phyloP scores from a whole-genome alignment of 257 asterid genomes.

The Perilla frutescens region DNA sequence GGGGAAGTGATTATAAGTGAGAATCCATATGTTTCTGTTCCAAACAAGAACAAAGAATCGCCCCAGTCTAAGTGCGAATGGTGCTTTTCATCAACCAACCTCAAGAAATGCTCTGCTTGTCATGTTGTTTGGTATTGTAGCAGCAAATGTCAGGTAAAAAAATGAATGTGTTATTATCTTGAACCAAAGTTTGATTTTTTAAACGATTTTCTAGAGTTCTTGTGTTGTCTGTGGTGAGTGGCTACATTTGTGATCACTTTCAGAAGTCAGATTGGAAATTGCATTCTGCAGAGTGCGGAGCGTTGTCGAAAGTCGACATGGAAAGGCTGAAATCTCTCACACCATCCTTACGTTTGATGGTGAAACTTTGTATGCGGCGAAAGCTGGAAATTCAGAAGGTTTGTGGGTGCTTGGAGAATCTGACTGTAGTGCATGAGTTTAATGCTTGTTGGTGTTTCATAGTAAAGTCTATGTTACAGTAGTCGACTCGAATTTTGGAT shows the following conservation, averaged over 20 bases:
- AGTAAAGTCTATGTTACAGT: neutral
- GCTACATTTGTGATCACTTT: constrained; percentile 29
- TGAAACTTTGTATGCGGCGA: constrained; percentile 65
- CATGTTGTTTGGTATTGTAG: constrained; percentile 83
- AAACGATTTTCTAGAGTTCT: neutral
- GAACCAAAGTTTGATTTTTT: constrained; percentile 14
- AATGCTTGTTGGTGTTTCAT: neutral
- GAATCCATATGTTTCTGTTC: constrained; percentile 80
- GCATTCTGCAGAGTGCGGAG: constrained; percentile 72
- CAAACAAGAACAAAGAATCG: constrained; percentile 67
- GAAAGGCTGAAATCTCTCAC: constrained; percentile 69
- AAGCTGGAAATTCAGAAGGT: constrained; percentile 81
- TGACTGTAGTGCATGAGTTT: constrained; percentile 5
- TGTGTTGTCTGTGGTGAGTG: constrained; percentile 24
- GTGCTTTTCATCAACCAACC: constrained; percentile 66
- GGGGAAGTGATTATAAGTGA: constrained; percentile 84
- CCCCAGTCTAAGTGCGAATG: constrained; percentile 72
- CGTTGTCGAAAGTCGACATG: constrained; percentile 60
- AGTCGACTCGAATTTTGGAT: neutral
- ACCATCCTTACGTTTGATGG: constrained; percentile 80
- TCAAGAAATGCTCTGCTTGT: constrained; percentile 92
- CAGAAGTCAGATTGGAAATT: constrained; percentile 92
- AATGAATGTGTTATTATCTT: constrained; percentile 24
- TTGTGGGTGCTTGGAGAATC: constrained; percentile 25
- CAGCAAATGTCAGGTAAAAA: constrained; percentile 76